Percentiles rank a stretch among this genome's conserved stretches.
These are phyloP conservation scores for Thraustochytrium striatum DNA, from an alignment of 352 stramenopile genomes.

Conservation along the genomic window DNA sequence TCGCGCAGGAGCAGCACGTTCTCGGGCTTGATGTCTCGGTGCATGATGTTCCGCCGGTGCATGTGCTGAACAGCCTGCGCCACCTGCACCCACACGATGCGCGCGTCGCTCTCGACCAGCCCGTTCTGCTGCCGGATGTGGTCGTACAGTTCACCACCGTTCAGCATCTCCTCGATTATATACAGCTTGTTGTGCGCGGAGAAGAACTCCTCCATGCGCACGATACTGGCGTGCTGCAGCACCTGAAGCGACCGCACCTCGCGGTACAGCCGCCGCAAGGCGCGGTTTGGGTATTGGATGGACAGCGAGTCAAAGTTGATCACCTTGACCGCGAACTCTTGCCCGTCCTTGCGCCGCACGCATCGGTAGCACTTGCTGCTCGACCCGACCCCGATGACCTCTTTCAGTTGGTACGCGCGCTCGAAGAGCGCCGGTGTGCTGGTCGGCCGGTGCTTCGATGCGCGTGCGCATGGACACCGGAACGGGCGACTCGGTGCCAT, in stretches of 20 bases:
- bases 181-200: conserved; percentile 3
- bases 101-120: neutral
- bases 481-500: too few relatives aligned
- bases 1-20: conserved; percentile 61
- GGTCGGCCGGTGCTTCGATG: too few relatives aligned
- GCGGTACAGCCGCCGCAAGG: conserved; percentile 23
- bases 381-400: conserved; percentile 20
- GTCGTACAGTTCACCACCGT: conserved; percentile 37
- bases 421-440: conserved; percentile 11
- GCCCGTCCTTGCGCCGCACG: conserved; percentile 7
- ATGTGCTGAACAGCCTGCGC: conserved; percentile 19
- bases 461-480: too few relatives aligned
- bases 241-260: conserved; percentile 42
- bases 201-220: conserved; percentile 46
- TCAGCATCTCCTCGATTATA: conserved; percentile 31
- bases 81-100: conserved; percentile 17
- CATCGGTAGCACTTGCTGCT: conserved; percentile 40
- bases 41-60: conserved; percentile 63
- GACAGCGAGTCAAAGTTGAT: conserved; percentile 37
- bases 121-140: conserved; percentile 15
- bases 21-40: conserved; percentile 74
- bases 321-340: conserved; percentile 30
- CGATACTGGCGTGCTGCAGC: conserved; percentile 32
- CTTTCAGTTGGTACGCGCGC: neutral
- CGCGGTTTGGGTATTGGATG: conserved; percentile 25